phyloP scores from a whole-genome alignment of 1,139 yeast species.

The Pichia sp. region DNA sequence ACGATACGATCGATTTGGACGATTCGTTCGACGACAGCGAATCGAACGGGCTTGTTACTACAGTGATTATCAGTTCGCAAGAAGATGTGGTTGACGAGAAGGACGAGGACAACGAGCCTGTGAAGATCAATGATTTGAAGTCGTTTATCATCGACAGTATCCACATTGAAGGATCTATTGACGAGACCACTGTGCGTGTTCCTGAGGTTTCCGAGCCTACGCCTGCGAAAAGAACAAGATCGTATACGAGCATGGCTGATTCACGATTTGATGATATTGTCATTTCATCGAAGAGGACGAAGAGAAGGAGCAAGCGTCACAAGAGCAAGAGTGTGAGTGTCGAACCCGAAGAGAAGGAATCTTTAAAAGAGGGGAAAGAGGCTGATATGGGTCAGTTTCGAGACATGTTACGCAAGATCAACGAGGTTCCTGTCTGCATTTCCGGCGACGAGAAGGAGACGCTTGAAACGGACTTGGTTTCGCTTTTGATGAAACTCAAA shows the following conservation, averaged over 20 bases:
- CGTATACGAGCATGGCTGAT: neutral
- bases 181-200: neutral
- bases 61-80: too few species aligned
- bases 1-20: too few species aligned
- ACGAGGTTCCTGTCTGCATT: neutral
- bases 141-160: slow-evolving; percentile 17
- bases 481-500: slow-evolving; percentile 15
- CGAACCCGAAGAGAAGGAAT: neutral
- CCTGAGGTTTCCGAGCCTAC: too few species aligned
- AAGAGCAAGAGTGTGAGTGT: slow-evolving; percentile 1
- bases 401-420: slow-evolving; percentile 6
- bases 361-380: neutral
- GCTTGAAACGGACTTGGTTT: slow-evolving; percentile 10
- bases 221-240: slow-evolving; percentile 12
- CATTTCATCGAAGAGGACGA: neutral
- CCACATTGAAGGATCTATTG: slow-evolving; percentile 2
- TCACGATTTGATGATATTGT: slow-evolving; percentile 2
- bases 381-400: slow-evolving; percentile 13
- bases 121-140: slow-evolving; percentile 4
- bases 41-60: too few species aligned
- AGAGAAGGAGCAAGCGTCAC: neutral
- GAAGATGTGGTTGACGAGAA: too few species aligned
- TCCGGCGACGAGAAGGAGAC: slow-evolving; percentile 6
- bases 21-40: too few species aligned
- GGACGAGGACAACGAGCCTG: neutral